Base-by-base conservation (phyloP, 495 filamentous ascomycete genomes). In the Penicillium subrubescens region DNA sequence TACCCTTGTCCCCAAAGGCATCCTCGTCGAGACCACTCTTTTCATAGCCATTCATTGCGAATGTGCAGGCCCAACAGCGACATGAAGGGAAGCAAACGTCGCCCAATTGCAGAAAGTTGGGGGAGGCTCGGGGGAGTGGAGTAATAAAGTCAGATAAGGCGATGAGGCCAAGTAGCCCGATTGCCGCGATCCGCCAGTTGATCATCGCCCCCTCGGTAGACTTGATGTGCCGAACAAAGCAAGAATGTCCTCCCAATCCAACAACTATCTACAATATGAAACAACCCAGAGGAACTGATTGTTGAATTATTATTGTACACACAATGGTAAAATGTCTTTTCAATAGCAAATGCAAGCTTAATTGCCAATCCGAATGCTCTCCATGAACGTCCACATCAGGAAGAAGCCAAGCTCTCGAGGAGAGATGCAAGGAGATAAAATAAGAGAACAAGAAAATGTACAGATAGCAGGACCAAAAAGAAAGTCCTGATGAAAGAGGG, bases 11-110 rank as follows among this genome's bases (percentile, higher is more conserved):
- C 66, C 88, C 91, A 77, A 96, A 96, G 67, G 86, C 77, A 77
- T 89, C 89, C 71, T 93, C 90, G 73, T 92, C 86, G 67, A 94
- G 84, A 69, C 82, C 81, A 72, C 89, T 86, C 62, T 89, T 81
- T 65, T 88, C 81, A 81, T 91, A 89, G 71, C 88, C 88, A 78
- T 89, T 89, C 88, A 90, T 90, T 61, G 72, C 73, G 78, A 73
- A 69, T 67, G 33, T 48, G 39, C 50, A 29, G 34, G 59, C 33
- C 14, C 25, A 33, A 21, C 57, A 57, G 39, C 67, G 69, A 66
- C 75, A 77, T 79, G 65, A 68, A 75, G 61, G 31, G 27, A 55
- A 58, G 43, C 39, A 29, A 54, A 62, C 39, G 53, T 57, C 54
- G 37, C 57, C 57, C 57, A 63, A 68, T 70, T 34, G 50, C 57